phyloP scores from a whole-genome alignment of 1,284 basidiomycete species.

The Testicularia cyperi region DNA sequence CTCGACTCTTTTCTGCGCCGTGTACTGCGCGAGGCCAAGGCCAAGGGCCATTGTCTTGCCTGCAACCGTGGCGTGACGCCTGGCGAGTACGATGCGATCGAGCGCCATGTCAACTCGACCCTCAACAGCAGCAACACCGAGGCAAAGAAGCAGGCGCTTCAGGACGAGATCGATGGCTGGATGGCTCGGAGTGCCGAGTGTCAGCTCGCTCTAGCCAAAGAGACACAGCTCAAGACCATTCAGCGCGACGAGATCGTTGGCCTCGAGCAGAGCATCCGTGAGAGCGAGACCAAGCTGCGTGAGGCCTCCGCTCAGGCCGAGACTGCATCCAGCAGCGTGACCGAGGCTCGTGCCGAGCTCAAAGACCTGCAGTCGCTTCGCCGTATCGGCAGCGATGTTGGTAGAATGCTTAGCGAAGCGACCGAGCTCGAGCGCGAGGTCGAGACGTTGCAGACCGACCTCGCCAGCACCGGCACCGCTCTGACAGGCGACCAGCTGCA shows the following conservation, averaged over 20 bases:
- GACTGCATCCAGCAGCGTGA: conserved; percentile 17
- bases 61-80: conserved; percentile 74
- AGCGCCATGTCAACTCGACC: conserved; percentile 50
- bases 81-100: conserved; percentile 64
- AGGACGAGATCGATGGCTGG: conserved; percentile 65
- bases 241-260: conserved; percentile 52
- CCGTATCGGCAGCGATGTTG: conserved; percentile 33
- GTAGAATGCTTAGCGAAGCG: conserved; percentile 27
- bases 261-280: conserved; percentile 69
- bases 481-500: conserved; percentile 50
- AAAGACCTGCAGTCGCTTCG: conserved; percentile 35
- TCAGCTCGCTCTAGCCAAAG: conserved; percentile 69
- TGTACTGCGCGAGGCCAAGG: conserved; percentile 68
- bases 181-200: conserved; percentile 59
- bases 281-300: conserved; percentile 62
- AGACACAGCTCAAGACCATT: conserved; percentile 34
- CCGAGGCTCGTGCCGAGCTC: conserved; percentile 24
- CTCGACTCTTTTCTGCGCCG: conserved; percentile 67
- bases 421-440: conserved; percentile 28
- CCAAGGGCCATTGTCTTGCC: conserved; percentile 72
- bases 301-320: conserved; percentile 52
- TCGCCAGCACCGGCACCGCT: conserved; percentile 36
- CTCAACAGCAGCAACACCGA: conserved; percentile 60
- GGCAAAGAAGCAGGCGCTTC: conserved; percentile 69
- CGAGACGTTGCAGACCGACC: conserved; percentile 35